Evolutionary conservation across 306 rosid genomes (phyloP), one percentile per base, ranked within the genome.

Genomic region (Argentina anserina): DNA sequence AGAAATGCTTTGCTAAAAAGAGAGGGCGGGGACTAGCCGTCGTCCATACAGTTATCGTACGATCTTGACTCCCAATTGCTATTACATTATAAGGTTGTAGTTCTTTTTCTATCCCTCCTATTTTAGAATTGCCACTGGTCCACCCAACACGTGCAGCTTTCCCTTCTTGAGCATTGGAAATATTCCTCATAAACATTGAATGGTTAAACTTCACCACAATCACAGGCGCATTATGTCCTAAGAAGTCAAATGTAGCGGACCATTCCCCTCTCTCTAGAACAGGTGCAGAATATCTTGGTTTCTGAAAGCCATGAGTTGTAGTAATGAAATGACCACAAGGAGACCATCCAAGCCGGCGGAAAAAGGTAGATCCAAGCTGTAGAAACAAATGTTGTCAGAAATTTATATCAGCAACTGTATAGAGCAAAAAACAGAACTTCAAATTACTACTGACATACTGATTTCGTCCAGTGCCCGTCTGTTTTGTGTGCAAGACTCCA

Each of bases 251-350:
- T 40, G 99, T 94, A 25, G 97, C 99, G 67, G 99, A 87, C 99
- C 99, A 94, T 74, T 91, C 98, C 78, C 97, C 99, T 87, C 99
- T 91, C 86, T 94, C 99, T 25, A 94, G 86, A 69, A 94, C 99
- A 34, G 99, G 99, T 18, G 99, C 97, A 59, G 99, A 94, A 83
- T 91, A 97, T 85, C 99, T 91, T 26, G 99, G 99, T 88, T 94
- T 94, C 90, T 94, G 97, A 80, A 91, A 94, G 50, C 99, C 99
- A 70, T 94, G 99, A 52, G 99, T 94, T 37, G 99, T 94, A 75
- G 99, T 94, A 77, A 91, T 91, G 75, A 89, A 94, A 81, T 94
- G 99, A 50, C 97, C 99, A 69, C 99, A 94, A 26, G 99, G 99
- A 47, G 99, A 94, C 99, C 97, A 94, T 25, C 99, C 99, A 78